These are phyloP conservation scores for Aspergillus melleus DNA, from an alignment of 2,329 filamentous ascomycete species.

Conservation along the genomic window DNA sequence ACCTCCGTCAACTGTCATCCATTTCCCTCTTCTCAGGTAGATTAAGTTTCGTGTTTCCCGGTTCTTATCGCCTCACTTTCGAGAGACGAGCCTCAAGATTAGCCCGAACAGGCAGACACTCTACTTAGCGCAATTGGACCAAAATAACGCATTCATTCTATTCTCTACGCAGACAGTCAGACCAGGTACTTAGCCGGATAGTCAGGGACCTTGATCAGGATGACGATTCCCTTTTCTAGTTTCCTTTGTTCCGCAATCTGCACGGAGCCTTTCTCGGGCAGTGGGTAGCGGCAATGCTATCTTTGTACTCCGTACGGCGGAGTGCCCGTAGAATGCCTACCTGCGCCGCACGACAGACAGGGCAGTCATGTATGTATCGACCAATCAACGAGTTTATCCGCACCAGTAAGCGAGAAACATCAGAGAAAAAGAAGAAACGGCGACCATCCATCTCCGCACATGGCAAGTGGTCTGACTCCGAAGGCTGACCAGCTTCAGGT, in stretches of 20 bases:
- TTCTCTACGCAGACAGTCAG: neutral
- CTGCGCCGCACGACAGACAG: no score
- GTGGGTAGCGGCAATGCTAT: neutral
- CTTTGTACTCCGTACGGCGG: neutral
- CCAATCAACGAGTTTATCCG: neutral
- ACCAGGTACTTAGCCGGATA: neutral
- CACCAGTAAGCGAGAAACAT: neutral
- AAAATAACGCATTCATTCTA: neutral
- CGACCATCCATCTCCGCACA: constrained; percentile 10
- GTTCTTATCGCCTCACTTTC: neutral
- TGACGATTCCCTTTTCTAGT: neutral
- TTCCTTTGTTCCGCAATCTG: neutral
- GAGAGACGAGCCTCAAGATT: neutral
- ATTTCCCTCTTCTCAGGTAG: neutral
- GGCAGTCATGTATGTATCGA: no score
- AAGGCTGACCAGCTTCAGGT: constrained; percentile 1
- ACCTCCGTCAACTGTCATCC: neutral
- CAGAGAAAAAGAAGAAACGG: neutral
- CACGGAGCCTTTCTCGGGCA: neutral
- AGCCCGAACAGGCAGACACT: neutral
- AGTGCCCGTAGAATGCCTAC: no score
- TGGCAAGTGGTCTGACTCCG: constrained; percentile 9
- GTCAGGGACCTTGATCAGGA: neutral
- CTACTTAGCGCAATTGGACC: neutral
- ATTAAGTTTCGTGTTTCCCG: neutral